Evolutionary conservation across 2,329 filamentous ascomycete genomes (phyloP), one percentile per base, ranked within the genome.

Genomic region (Cercospora sp.): DNA sequence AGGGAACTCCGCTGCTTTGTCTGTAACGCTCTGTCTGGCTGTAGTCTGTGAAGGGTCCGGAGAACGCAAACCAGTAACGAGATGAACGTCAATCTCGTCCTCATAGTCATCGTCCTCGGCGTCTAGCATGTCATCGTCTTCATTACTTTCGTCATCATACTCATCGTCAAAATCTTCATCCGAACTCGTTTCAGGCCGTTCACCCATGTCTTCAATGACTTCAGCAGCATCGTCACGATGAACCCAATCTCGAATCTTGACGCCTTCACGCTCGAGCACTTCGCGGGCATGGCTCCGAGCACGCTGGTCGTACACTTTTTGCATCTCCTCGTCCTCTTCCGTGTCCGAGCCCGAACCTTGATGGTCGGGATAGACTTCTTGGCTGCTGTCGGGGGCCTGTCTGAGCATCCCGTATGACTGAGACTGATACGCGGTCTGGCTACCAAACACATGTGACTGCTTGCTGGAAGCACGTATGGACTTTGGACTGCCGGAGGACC

Each of bases 251-350:
- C 67, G 51, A 49, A 59, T 58, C 18, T 66, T 69, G 4, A 69
- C 55, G 16, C 67, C 67, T 63, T 69, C 63, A 13, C 64, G 59
- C 43, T 60, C 51, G 9, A 65, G 59, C 28, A 61, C 45, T 30
- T 66, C 28, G 16, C 53, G 49, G 37, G 66, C 69, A 62, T 61
- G 32, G 8, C 63, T 59, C 55, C 61, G 51, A 7, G 59, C 60
- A 16, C 53, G 63, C 32, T 69, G 67, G 7, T 64, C 45, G 24
- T 69, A 69, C 12, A 66, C 28, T 26, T 69, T 57, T 26, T 69
- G 63, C 64, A 70, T 66, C 7, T 69, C 66, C 49, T 73, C 70
- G 24, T 72, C 71, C 53, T 73, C 71, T 65, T 73, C 71, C 5
- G 71, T 73, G 49, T 73, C 71, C 13, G 65, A 72, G 12, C 49